Conservation (phyloP, 192 early-diverging fungal genomes). For the Pilaira anomala region DNA sequence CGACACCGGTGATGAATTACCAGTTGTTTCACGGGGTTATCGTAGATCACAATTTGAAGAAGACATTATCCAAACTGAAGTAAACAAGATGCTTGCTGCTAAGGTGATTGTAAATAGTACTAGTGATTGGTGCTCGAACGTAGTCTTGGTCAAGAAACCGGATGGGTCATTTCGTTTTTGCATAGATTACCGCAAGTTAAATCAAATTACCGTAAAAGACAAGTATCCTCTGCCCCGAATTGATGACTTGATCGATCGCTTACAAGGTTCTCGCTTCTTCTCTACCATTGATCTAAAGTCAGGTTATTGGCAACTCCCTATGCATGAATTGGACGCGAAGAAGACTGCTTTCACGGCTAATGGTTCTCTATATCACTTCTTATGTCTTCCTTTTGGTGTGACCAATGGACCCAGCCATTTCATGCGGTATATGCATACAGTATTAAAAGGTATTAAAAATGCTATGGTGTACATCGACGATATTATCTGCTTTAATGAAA, state of each 20-base stretch:
- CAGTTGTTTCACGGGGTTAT: not conserved
- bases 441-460: no score
- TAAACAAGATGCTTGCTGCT: conserved; percentile 13
- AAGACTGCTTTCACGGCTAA: conserved; percentile 37
- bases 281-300: conserved; percentile 40
- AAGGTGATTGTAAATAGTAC: conserved; percentile 29
- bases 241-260: conserved; percentile 39
- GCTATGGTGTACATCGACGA: conserved; percentile 43
- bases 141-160: conserved; percentile 47
- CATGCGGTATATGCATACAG: not conserved
- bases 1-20: not conserved
- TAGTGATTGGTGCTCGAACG: conserved; percentile 33
- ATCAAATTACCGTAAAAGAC: conserved; percentile 45
- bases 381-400: no score
- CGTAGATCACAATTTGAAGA: not conserved
- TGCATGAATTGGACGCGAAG: conserved; percentile 23
- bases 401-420: conserved; percentile 12
- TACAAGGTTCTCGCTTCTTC: conserved; percentile 32
- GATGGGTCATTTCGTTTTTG: conserved; percentile 46
- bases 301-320: conserved; percentile 42
- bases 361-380: conserved; percentile 1
- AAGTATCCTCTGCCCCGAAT: no score
- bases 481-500: no score
- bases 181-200: no score
- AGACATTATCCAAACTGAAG: conserved; percentile 20